Conservation (phyloP, 1,284 basidiomycete species). For the Singerocomus rubriflavus region DNA sequence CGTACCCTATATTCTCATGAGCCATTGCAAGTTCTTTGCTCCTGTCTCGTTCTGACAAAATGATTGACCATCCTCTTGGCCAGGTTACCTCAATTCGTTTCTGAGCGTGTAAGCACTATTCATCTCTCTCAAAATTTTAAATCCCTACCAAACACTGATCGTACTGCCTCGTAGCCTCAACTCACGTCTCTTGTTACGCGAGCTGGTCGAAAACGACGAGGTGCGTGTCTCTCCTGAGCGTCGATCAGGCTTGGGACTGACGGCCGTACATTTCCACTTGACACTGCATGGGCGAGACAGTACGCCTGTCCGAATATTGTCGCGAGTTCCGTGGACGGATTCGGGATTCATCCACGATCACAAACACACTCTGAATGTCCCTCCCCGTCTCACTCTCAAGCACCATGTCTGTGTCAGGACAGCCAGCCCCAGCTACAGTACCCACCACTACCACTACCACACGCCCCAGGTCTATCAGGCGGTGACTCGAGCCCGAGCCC, state of each 20-base stretch:
- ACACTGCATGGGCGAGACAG: not conserved
- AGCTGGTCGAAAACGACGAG: constrained; percentile 27
- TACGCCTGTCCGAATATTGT: constrained; percentile 24
- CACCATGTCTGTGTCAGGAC: not conserved
- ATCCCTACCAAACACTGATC: not conserved
- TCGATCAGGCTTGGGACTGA: not conserved
- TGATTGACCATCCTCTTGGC: not conserved
- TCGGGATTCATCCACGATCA: constrained; percentile 14
- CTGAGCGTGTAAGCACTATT: constrained; percentile 27
- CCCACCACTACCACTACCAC: not conserved
- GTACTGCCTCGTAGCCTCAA: constrained; percentile 19
- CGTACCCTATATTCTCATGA: constrained; percentile 33
- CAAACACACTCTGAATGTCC: constrained; percentile 8
- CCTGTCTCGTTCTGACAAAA: not conserved
- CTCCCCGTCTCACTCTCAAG: constrained; percentile 5
- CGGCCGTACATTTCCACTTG: no score
- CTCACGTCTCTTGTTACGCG: constrained; percentile 30
- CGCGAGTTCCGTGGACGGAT: constrained; percentile 23
- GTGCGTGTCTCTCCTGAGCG: constrained; percentile 7
- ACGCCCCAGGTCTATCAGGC: not conserved
- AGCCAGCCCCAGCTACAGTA: not conserved
- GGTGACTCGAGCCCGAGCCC: constrained; percentile 7
- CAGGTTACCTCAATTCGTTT: constrained; percentile 34
- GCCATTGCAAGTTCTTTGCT: constrained; percentile 22
- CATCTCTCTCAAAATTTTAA: not conserved